Evolutionary conservation across 2,329 filamentous ascomycete genomes (phyloP), one percentile per base, ranked within the genome.

Genomic region (Pestalotiopsis sp.): DNA sequence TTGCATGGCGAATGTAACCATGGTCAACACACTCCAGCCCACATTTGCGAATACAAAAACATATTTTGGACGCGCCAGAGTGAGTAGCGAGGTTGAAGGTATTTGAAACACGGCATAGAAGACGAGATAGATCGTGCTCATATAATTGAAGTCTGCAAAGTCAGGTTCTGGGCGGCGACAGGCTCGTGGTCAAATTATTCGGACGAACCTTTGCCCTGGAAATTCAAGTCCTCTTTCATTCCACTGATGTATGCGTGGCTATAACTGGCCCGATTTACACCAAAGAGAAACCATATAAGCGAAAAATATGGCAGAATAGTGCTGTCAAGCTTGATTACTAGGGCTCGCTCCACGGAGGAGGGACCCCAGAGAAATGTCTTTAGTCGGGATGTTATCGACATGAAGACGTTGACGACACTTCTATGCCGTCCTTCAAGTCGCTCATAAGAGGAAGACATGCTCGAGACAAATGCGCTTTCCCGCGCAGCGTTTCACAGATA

Each of bases 211-310:
- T 82, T 78, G 36, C 77, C 80, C 17, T 75, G 69, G 68, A 82
- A 73, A 3, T 72, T 71, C 13, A 79, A 71, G 45, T 79, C 78
- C 67, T 78, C 74, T 9, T 78, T 78, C 80, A 82, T 81, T 1
- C 80, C 80, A n/a, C 80, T 81, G 39, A 83, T 82, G 71, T 82
- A 83, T 3, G 81, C 81, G 0, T 80, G 82, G 39, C 74, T 79
- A 69, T 84, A 84, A 70, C 79, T 82, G 36, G 82, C 78, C 12
- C 82, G 77, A 4, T 82, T 83, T 63, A 84, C 78, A 36, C 83
- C 83, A 67, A 84, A 84, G 3, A 84, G 74, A 65, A 84, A 84
- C 83, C 82, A 84, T n/a, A 84, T 80, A 13, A 83, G 72, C 0
- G 81, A 83, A 70, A 84, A 83, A 69, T 84, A 84, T 0, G 80